phyloP scores from a whole-genome alignment of 352 stramenopile genomes.

The Phytophthora sansomeana region DNA sequence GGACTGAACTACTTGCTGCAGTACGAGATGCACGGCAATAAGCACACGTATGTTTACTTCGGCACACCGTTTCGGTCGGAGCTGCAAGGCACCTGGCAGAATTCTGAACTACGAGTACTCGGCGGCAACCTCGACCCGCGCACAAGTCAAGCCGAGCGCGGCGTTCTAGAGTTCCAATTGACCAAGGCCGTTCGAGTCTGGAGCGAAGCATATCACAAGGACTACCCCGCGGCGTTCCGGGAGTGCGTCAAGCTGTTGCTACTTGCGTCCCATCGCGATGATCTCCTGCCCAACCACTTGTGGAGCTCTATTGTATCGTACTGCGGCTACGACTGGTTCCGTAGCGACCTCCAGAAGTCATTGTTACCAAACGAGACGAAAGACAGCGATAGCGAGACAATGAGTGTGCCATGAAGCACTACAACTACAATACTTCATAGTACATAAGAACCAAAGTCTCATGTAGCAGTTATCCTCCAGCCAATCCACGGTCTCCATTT shows the following conservation, averaged over 20 bases:
- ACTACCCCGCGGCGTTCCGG: slow-evolving; percentile 49
- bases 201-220: slow-evolving; percentile 49
- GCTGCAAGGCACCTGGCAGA: slow-evolving; percentile 64
- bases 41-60: slow-evolving; percentile 66
- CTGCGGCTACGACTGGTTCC: slow-evolving; percentile 60
- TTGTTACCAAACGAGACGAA: slow-evolving; percentile 10
- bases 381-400: slow-evolving; percentile 7
- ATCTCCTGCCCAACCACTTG: slow-evolving; percentile 47
- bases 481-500: slow-evolving; percentile 12
- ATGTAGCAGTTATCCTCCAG: slow-evolving; percentile 12
- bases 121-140: slow-evolving; percentile 18
- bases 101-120: slow-evolving; percentile 41
- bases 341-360: slow-evolving; percentile 16
- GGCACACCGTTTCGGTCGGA: slow-evolving; percentile 45
- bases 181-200: slow-evolving; percentile 41
- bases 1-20: slow-evolving; percentile 57
- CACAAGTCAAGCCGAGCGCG: slow-evolving; percentile 43
- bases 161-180: slow-evolving; percentile 49
- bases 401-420: slow-evolving; percentile 21
- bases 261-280: slow-evolving; percentile 38
- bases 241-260: slow-evolving; percentile 51
- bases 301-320: slow-evolving; percentile 51
- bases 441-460: slow-evolving; percentile 3
- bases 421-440: not conserved
- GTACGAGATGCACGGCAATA: slow-evolving; percentile 59